Conservation (phyloP, 148 eudicot species). For the Persicaria maculosa region DNA sequence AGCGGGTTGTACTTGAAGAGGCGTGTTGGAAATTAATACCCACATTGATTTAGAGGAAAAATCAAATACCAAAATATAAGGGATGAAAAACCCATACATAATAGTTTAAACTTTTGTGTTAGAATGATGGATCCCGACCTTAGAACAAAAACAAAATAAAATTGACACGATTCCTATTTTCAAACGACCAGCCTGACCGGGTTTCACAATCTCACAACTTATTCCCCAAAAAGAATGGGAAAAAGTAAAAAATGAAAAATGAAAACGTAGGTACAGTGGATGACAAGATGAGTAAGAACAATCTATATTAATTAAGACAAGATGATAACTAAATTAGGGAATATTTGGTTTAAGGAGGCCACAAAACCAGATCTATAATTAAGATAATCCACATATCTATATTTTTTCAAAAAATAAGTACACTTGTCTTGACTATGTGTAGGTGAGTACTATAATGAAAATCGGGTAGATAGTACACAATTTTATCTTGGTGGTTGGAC, state of each 20-base stretch:
- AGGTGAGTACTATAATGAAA: neutral
- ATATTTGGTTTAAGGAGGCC: neutral
- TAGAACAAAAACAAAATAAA: too few relatives aligned
- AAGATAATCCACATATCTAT: neutral
- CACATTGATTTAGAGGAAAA: too few relatives aligned
- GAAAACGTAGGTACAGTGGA: neutral
- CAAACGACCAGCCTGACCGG: too few relatives aligned
- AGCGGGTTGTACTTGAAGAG: too few relatives aligned
- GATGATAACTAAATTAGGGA: neutral
- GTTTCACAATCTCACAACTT: too few relatives aligned
- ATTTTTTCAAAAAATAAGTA: neutral
- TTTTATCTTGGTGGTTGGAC: constrained; percentile 12
- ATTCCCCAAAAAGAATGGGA: too few relatives aligned
- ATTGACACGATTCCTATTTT: too few relatives aligned
- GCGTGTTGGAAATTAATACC: too few relatives aligned
- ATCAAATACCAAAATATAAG: too few relatives aligned
- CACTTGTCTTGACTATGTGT: neutral
- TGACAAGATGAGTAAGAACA: neutral
- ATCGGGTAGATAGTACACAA: constrained; percentile 6
- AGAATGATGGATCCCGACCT: too few relatives aligned
- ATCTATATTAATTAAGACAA: neutral
- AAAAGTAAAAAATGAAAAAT: neutral
- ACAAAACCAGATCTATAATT: neutral
- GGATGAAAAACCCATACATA: too few relatives aligned
- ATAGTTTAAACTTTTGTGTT: too few relatives aligned